phyloP scores from a whole-genome alignment of 2,329 filamentous ascomycete species.

The Aspergillus piperis region DNA sequence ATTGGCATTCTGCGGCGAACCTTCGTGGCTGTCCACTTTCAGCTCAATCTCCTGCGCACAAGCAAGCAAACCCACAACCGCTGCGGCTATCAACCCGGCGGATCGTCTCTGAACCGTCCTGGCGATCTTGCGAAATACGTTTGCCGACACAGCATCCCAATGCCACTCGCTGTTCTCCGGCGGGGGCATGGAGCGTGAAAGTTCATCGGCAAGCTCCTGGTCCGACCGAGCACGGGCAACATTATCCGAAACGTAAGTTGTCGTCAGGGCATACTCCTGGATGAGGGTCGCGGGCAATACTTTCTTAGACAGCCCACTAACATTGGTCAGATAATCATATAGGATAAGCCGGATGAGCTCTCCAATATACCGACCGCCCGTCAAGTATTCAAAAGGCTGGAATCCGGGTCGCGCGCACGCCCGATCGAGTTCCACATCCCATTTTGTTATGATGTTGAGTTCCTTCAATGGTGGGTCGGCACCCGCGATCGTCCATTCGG shows the following conservation, averaged over 20 bases:
- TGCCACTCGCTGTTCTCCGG: constrained; percentile 52
- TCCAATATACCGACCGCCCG: constrained; percentile 73
- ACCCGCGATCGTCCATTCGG: constrained; percentile 80
- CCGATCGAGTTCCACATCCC: constrained; percentile 68
- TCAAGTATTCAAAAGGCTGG: constrained; percentile 84
- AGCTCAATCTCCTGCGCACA: constrained; percentile 66
- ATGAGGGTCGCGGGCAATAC: constrained; percentile 58
- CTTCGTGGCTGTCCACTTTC: constrained; percentile 41
- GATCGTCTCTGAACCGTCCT: constrained; percentile 71
- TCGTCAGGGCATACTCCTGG: constrained; percentile 65
- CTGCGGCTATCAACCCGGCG: constrained; percentile 72
- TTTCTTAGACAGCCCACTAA: constrained; percentile 41
- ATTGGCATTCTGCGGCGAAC: constrained; percentile 33
- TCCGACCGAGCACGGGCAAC: constrained; percentile 57
- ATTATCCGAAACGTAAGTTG: constrained; percentile 71
- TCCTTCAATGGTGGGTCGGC: constrained; percentile 67
- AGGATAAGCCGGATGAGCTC: constrained; percentile 73
- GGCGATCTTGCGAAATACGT: constrained; percentile 65
- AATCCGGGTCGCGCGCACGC: constrained; percentile 72
- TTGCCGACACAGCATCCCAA: constrained; percentile 65
- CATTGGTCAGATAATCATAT: constrained; percentile 61
- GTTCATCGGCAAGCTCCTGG: constrained; percentile 49
- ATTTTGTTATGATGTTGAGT: constrained; percentile 62
- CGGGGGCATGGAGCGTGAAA: constrained; percentile 56
- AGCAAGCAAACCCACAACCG: constrained; percentile 68